Evolutionary conservation across 2,329 filamentous ascomycete genomes (phyloP).

Genomic region (Domatiomyces globalis): DNA sequence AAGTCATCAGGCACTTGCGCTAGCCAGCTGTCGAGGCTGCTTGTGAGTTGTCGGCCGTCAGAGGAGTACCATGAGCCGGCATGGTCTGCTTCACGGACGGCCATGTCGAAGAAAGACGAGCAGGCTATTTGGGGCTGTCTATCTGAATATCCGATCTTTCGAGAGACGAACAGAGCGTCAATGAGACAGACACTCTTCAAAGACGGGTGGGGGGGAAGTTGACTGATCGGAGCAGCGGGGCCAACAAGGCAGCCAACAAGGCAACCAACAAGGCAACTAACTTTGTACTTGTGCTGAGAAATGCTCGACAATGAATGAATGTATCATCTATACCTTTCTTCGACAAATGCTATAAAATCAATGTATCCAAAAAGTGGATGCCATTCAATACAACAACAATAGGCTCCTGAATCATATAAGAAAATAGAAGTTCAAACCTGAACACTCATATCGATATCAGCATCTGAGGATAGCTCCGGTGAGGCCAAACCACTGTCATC

Average conservation of each 20-base stretch:
- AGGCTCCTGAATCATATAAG: too few relatives aligned
- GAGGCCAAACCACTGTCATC: conserved; percentile 12
- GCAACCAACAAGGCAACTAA: too few relatives aligned
- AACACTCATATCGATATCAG: conserved; percentile 6
- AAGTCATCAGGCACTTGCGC: conserved; percentile 51
- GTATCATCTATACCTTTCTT: too few relatives aligned
- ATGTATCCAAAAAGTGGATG: too few relatives aligned
- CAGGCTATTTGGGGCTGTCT: background rate
- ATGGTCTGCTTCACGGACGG: conserved; percentile 50
- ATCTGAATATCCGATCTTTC: too few relatives aligned
- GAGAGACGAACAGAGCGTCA: too few relatives aligned
- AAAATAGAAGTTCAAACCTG: background rate
- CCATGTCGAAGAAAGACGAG: conserved; percentile 19
- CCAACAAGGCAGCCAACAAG: too few relatives aligned
- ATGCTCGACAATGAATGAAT: too few relatives aligned
- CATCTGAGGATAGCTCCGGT: conserved; percentile 14
- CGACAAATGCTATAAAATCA: background rate
- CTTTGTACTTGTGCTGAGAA: too few relatives aligned
- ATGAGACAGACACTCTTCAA: too few relatives aligned
- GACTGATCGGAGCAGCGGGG: too few relatives aligned
- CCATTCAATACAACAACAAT: background rate
- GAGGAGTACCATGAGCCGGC: conserved; percentile 78
- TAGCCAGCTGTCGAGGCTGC: conserved; percentile 64
- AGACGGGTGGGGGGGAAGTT: too few relatives aligned
- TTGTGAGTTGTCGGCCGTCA: conserved; percentile 43